Base-by-base conservation (phyloP, 225 moss, liverwort and hornwort genomes). In the Bryoerythrophyllum caledonicum region DNA sequence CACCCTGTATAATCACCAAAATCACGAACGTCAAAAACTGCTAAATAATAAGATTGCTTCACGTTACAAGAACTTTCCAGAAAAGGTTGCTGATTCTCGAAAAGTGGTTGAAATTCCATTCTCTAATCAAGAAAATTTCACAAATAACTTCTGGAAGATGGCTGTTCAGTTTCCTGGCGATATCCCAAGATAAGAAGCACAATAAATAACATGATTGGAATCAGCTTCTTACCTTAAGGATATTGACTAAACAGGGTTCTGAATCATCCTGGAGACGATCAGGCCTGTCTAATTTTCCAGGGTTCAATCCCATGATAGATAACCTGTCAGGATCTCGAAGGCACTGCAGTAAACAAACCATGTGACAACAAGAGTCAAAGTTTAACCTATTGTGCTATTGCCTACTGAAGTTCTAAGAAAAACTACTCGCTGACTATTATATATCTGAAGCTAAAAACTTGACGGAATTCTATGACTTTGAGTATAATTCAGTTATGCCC, bases 201-300 rank as follows among this genome's bases (percentile, higher is more conserved):
- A 15, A 8, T 72, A 24, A 44, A 28, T 51, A 7, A 55, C 8
- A 38, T 40, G 40, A 62, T 34, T 17, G 32, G 15, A 71, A 66
- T 71, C 24, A 25, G 46, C 35, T 53, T 57, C 40, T 71, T 56
- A 88, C 90, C 82, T 92, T 92, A 70, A 90, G 81, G 20, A 90
- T 58, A 63, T 92, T 90, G 48, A 88, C 40, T 48, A 72, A 83
- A 66, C 74, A 67, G 25, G 90, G 64, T 74, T 92, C 83, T 52
- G 74, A 74, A 70, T 92, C 85, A 78, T 90, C 92, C 80, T 82
- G 88, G 24, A 92, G 79, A 60, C 92, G 86, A 79, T 92, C 92
- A 60, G 82, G 85, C 52, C 81, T 80, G 63, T 92, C 56, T 60
- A 90, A 57, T 76, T 83, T 78, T n/a, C 66, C 75, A 27, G 90